Evolutionary conservation across 805 yeast species (phyloP).

Genomic region (Metahyphopichia silvanorum): DNA sequence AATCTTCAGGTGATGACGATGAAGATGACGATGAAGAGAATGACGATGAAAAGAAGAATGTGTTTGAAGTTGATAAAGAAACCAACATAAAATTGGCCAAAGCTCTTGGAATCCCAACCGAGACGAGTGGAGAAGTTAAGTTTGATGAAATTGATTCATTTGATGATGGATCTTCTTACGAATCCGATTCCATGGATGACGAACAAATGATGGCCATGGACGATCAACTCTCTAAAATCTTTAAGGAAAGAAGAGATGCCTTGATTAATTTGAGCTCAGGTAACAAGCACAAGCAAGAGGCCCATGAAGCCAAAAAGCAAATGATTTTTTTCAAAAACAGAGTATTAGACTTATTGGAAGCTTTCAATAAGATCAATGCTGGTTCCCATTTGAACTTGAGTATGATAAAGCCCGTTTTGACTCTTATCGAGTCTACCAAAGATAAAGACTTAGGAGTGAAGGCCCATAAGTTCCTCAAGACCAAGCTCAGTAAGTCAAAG

Average conservation of each 20-base stretch:
- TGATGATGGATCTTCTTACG: conserved; percentile 59
- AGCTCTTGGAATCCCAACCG: conserved; percentile 63
- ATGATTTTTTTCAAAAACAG: conserved; percentile 77
- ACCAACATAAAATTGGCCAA: conserved; percentile 66
- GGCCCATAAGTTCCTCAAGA: conserved; percentile 68
- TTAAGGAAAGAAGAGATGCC: conserved; percentile 76
- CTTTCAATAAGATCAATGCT: conserved; percentile 49
- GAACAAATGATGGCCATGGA: conserved; percentile 96
- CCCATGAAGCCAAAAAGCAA: conserved; percentile 73
- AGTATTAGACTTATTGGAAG: conserved; percentile 72
- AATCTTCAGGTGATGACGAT: conserved; percentile 7
- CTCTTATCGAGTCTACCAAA: conserved; percentile 60
- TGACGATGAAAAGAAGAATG: conserved; percentile 8
- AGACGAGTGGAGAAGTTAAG: conserved; percentile 42
- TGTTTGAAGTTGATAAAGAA: conserved; percentile 28
- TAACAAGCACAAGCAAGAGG: conserved; percentile 67
- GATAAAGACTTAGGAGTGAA: conserved; percentile 71
- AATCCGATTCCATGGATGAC: conserved; percentile 79
- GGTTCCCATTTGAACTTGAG: conserved; percentile 37
- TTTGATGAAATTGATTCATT: conserved; percentile 33
- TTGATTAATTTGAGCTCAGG: conserved; percentile 51
- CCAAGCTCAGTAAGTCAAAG: conserved; percentile 52
- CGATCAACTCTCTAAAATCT: conserved; percentile 75
- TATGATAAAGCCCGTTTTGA: conserved; percentile 54
- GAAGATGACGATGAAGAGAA: conserved; percentile 6